Base-by-base conservation (phyloP, 306 rosid genomes). In the Prunus salicina region DNA sequence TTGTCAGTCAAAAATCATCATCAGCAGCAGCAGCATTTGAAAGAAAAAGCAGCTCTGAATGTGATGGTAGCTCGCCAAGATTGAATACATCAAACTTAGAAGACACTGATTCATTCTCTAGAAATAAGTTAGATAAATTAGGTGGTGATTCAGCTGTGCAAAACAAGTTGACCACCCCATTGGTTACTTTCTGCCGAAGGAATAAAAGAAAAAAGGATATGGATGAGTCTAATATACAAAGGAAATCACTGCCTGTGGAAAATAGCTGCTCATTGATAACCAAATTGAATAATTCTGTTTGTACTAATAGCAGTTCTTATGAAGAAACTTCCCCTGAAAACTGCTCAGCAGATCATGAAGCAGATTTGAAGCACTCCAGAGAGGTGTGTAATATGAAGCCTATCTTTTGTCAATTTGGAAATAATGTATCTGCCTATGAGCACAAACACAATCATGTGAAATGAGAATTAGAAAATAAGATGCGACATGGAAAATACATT, bases 131-230 rank as follows among this genome's bases (percentile, higher is more conserved):
- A 10, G 73, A 38, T 32, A 76, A 58, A 69, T 75, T 64, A 79
- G 61, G 84, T 47, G 66, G 66, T 63, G 64, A 41, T 58, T 10
- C 50, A 10, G 56, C 72, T 16, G 55, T 30, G 32, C 38, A 63
- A 55, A 70, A 69, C 30, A 70, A 46, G 80, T 81, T 43, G 52
- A 76, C 34, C 27, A 19, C 68, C 43, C 85, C 88, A 6, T 56
- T 86, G 72, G 69, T 72, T 74, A 89, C 91, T 72, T 88, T 88
- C 84, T 74, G 65, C 75, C 84, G 82, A 67, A 75, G 89, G 74
- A 76, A 80, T 72, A 88, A 79, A 81, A 76, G 87, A 77, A 88
- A 73, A 86, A 88, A 64, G 67, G 66, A 70, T 57, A 74, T 46
- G n/a, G 80, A 80, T 67, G 83, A 75, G 43, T 53, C 67, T 28